Evolutionary conservation across 805 yeast genomes (phyloP), one percentile per base, ranked within the genome.

Genomic region (Schwanniomyces occidentalis): DNA sequence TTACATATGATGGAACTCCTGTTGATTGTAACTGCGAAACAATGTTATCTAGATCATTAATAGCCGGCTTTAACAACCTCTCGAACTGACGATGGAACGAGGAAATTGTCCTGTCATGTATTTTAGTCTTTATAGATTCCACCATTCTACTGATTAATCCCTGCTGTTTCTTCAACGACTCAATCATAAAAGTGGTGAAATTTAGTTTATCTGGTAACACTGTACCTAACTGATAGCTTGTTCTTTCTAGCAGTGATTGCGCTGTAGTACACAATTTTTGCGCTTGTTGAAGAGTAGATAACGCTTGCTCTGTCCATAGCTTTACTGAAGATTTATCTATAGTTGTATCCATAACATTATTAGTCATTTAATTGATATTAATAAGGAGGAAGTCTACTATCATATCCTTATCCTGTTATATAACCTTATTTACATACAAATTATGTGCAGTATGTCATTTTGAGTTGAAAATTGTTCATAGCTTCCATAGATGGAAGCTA

Each of bases 201-300:
- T 38, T 42, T 7, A 61, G 28, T 32, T 44, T 43, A n/a, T 39
- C 41, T 3, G 69, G 61, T 12, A 65, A 36, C 6, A 41, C 45
- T 8, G 35, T 40, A 10, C 50, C 40, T 17, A 65, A 45, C 27
- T 51, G 51, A 30, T 46, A 48, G 3, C 43, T 31, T 2, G 61
- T 54, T 9, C 42, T 37, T 22, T 53, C 52, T 6, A 67, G 46
- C 52, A 53, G 55, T 2, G 38, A 37, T 28, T 63, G 68, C 1
- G 72, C 71, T 17, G 44, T 48, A 2, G 64, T 40, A 32, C 71
- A 65, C 22, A 58, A 34, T 14, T 46, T 46, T 30, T 55, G 58
- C 6, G 71, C 72, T 24, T 41, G 31, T 31, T 48, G 56, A 10
- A 55, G 54, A 8, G 58, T 59, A 12, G 21, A 22, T 25, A 45